These are phyloP conservation scores for Leishmania amazonensis DNA, from an alignment of 208 protist species.

Conservation along the genomic window DNA sequence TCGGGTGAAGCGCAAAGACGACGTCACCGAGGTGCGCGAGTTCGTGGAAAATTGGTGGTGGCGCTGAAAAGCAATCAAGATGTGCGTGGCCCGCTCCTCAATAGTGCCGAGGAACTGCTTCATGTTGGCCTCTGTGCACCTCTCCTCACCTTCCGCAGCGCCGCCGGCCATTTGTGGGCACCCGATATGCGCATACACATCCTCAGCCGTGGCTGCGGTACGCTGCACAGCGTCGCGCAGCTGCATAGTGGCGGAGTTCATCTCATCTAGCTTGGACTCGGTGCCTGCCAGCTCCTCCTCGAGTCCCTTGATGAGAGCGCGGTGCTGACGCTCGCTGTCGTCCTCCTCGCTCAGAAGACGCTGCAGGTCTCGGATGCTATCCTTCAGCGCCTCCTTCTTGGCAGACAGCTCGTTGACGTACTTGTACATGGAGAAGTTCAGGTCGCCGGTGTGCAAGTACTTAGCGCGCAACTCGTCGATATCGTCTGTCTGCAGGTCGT, in stretches of 20 bases:
- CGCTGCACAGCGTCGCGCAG: slow-evolving; percentile 65
- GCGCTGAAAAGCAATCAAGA: slow-evolving; percentile 77
- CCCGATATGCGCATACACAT: slow-evolving; percentile 74
- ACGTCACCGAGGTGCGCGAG: slow-evolving; percentile 4
- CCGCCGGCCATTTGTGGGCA: slow-evolving; percentile 43
- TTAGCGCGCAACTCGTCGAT: slow-evolving; percentile 81
- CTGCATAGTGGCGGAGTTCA: slow-evolving; percentile 48
- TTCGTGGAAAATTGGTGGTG: slow-evolving; percentile 28
- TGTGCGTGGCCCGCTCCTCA: slow-evolving; percentile 85
- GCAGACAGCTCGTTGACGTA: slow-evolving; percentile 95
- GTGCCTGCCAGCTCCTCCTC: slow-evolving; percentile 88
- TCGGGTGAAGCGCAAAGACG: slow-evolving; percentile 8
- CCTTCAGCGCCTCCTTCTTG: slow-evolving; percentile 86
- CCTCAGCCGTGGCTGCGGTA: slow-evolving; percentile 75
- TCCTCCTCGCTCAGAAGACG: slow-evolving; percentile 84
- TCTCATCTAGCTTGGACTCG: slow-evolving; percentile 79
- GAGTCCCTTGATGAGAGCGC: slow-evolving; percentile 82
- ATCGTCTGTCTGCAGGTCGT: slow-evolving; percentile 81
- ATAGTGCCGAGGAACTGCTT: slow-evolving; percentile 89
- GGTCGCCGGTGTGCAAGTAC: slow-evolving; percentile 92
- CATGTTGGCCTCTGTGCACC: slow-evolving; percentile 89
- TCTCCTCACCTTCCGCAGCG: slow-evolving; percentile 25
- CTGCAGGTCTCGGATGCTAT: slow-evolving; percentile 87
- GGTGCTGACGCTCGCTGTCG: slow-evolving; percentile 72
- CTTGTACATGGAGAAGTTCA: slow-evolving; percentile 97